Evolutionary conservation across 2,329 filamentous ascomycete genomes (phyloP).

Genomic region (Aspergillus arachidicola): DNA sequence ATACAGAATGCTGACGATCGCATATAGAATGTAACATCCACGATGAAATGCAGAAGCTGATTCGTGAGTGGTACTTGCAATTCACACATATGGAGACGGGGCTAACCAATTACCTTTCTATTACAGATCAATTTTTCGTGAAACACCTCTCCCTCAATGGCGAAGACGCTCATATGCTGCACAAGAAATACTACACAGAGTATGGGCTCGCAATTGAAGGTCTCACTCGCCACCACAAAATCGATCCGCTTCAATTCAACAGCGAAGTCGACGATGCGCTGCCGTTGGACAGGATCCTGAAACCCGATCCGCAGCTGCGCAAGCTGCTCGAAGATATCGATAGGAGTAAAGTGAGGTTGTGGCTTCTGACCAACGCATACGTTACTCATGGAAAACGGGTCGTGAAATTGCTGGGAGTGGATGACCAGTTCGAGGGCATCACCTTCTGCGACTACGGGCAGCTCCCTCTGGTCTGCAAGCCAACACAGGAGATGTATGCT

Average conservation of each 20-base stretch:
- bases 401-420: constrained; percentile 75
- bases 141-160: constrained; percentile 71
- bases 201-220: constrained; percentile 98
- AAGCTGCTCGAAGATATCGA: constrained; percentile 81
- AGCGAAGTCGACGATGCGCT: constrained; percentile 91
- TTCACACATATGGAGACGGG: constrained; percentile 26
- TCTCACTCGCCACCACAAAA: constrained; percentile 88
- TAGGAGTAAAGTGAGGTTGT: constrained; percentile 77
- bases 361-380: constrained; percentile 97
- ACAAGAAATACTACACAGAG: constrained; percentile 89
- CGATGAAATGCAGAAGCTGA: constrained; percentile 83
- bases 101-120: constrained; percentile 36
- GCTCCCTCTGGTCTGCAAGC: constrained; percentile 81
- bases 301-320: constrained; percentile 73
- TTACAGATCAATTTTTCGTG: constrained; percentile 61
- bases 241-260: constrained; percentile 95
- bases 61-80: constrained; percentile 54
- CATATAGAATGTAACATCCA: constrained; percentile 73
- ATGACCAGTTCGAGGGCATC: constrained; percentile 90
- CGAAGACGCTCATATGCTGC: constrained; percentile 81
- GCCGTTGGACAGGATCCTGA: constrained; percentile 81
- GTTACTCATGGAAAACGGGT: constrained; percentile 84
- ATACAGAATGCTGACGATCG: constrained; percentile 17
- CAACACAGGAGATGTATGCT: constrained; percentile 76
- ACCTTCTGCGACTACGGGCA: constrained; percentile 89